Conservation (phyloP, 805 yeast species). For the Wickerhamomyces strasburgensis region DNA sequence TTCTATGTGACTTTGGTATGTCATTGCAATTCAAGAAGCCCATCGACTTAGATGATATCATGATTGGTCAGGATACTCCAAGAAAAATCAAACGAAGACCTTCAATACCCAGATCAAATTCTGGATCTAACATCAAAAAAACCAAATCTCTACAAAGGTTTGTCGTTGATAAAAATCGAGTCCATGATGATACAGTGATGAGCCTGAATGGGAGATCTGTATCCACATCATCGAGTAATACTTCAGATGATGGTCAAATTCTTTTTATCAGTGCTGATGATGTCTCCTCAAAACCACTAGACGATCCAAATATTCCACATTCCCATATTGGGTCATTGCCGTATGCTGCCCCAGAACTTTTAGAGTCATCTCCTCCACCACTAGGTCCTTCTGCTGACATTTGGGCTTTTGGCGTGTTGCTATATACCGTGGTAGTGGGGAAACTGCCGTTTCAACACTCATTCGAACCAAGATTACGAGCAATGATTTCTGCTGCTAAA, state of each 20-base stretch:
- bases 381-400: slow-evolving; percentile 69
- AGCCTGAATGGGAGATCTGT: no score
- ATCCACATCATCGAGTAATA: no score
- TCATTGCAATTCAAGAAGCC: slow-evolving; percentile 29
- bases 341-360: slow-evolving; percentile 85
- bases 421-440: slow-evolving; percentile 70
- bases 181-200: slow-evolving; percentile 28
- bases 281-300: slow-evolving; percentile 7
- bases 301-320: slow-evolving; percentile 39
- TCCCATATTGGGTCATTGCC: slow-evolving; percentile 85
- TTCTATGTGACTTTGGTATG: slow-evolving; percentile 92
- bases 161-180: slow-evolving; percentile 22
- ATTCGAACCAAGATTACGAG: slow-evolving; percentile 74
- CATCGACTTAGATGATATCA: slow-evolving; percentile 15
- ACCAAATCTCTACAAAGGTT: slow-evolving; percentile 20
- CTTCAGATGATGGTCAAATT: no score
- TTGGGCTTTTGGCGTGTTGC: slow-evolving; percentile 85
- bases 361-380: slow-evolving; percentile 57
- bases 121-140: slow-evolving; percentile 20
- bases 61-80: slow-evolving; percentile 22
- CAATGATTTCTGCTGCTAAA: slow-evolving; percentile 64
- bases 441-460: slow-evolving; percentile 77
- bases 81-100: slow-evolving; percentile 22
- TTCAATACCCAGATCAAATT: slow-evolving; percentile 30
- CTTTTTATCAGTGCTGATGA: no score